These are phyloP conservation scores for Solidago caesia DNA, from an alignment of 129 eudicot species.

Conservation along the genomic window DNA sequence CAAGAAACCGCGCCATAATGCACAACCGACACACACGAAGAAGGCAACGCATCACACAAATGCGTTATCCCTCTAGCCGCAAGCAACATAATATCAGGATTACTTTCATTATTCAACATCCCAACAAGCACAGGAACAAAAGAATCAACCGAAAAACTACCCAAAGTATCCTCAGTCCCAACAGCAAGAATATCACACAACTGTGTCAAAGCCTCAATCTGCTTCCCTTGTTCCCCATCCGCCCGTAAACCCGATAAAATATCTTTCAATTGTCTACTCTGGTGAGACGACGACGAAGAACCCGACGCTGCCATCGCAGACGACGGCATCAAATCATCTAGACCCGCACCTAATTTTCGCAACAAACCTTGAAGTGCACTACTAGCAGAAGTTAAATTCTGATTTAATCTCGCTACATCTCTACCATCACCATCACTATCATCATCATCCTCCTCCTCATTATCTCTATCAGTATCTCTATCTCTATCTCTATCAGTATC, in stretches of 20 bases:
- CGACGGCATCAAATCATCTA: conserved; percentile 89
- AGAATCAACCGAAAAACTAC: conserved; percentile 86
- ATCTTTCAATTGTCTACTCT: conserved; percentile 83
- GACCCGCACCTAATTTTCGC: conserved; percentile 84
- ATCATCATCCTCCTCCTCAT: conserved; percentile 51
- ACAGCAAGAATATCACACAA: conserved; percentile 84
- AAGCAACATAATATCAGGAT: conserved; percentile 90
- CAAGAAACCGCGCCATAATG: conserved; percentile 92
- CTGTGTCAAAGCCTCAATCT: conserved; percentile 84
- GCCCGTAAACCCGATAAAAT: conserved; percentile 80
- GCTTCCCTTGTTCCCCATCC: conserved; percentile 95
- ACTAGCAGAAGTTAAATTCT: conserved; percentile 79
- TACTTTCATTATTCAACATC: conserved; percentile 77
- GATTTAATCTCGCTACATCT: conserved; percentile 73
- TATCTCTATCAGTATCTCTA: conserved; percentile 13
- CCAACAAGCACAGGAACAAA: conserved; percentile 96
- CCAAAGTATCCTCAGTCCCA: conserved; percentile 90
- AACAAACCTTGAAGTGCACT: conserved; percentile 90
- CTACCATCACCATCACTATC: conserved; percentile 43
- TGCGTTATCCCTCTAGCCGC: conserved; percentile 96
- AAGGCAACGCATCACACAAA: conserved; percentile 87
- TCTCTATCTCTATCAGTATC: neutral
- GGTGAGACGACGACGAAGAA: conserved; percentile 86
- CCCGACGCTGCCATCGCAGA: conserved; percentile 57
- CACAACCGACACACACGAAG: conserved; percentile 94